These are phyloP conservation scores for Incumbomyces delicatus DNA, from an alignment of 2,329 filamentous ascomycete species.

Conservation along the genomic window DNA sequence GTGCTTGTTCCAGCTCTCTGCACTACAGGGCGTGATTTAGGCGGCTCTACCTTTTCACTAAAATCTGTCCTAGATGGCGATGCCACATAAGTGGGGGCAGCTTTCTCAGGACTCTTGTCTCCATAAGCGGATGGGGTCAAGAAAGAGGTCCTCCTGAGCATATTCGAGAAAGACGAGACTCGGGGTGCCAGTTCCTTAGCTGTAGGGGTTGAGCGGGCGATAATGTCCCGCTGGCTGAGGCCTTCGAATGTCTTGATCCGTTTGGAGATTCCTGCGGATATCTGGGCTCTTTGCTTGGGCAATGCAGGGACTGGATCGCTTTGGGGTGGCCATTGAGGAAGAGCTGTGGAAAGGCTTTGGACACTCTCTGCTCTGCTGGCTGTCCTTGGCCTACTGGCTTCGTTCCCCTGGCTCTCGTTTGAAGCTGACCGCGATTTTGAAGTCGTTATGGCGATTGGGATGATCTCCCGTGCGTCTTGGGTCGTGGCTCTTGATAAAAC, in stretches of 20 bases:
- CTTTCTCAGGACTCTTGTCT: neutral
- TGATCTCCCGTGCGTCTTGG: neutral
- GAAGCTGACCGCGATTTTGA: constrained; percentile 10
- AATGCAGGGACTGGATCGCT: constrained; percentile 34
- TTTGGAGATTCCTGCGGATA: constrained; percentile 85
- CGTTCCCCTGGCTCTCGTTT: constrained; percentile 11
- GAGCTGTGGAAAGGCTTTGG: constrained; percentile 17
- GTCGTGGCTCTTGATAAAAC: constrained; percentile 38
- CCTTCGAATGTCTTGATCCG: constrained; percentile 90
- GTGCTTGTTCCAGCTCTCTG: constrained; percentile 1
- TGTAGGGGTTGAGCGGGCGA: neutral
- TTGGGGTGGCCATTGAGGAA: constrained; percentile 20
- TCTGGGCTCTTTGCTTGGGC: constrained; percentile 63
- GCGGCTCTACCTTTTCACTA: neutral
- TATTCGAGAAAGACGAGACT: constrained; percentile 14
- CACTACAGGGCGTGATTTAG: constrained; percentile 1
- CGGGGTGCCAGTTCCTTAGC: constrained; percentile 19
- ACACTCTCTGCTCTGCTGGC: neutral
- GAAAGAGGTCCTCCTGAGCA: constrained; percentile 5
- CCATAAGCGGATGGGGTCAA: neutral
- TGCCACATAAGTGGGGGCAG: neutral
- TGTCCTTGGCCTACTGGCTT: constrained; percentile 8
- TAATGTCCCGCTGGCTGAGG: constrained; percentile 45
- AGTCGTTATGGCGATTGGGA: constrained; percentile 7
- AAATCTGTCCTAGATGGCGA: neutral